phyloP scores from a whole-genome alignment of 768 basidiomycete genomes.

The Lentinula raphanica region DNA sequence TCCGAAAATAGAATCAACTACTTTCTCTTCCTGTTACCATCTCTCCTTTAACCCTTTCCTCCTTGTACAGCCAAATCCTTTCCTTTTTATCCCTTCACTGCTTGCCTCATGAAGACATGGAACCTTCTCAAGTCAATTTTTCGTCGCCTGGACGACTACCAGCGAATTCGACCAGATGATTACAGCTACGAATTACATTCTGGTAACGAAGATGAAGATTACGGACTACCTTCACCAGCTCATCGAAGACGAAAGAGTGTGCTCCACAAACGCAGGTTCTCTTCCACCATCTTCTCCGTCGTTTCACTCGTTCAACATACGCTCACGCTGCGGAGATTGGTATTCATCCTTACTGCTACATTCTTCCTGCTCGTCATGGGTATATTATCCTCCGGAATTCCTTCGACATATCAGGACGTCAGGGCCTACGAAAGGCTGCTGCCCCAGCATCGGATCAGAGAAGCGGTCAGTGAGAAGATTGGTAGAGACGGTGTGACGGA shows the following conservation, averaged over 20 bases:
- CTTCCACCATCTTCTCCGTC: background rate
- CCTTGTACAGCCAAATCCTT: background rate
- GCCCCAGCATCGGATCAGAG: constrained; percentile 1
- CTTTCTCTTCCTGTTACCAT: background rate
- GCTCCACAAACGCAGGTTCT: constrained; percentile 1
- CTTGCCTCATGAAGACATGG: constrained; percentile 1
- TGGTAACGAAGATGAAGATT: background rate
- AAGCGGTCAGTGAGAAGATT: constrained; percentile 1
- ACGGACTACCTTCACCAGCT: background rate
- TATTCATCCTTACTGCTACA: background rate
- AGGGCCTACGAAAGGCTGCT: background rate
- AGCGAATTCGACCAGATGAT: background rate
- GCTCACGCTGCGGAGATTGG: constrained; percentile 2
- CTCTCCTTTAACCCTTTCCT: background rate
- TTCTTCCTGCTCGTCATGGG: background rate
- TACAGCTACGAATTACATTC: constrained; percentile 4
- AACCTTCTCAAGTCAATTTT: background rate
- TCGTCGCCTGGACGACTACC: constrained; percentile 5
- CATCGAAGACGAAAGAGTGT: background rate
- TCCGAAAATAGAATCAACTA: background rate
- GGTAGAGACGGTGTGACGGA: constrained; percentile 5
- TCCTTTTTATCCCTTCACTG: background rate
- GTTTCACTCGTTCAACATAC: constrained; percentile 2
- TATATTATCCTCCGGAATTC: background rate
- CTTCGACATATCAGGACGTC: constrained; percentile 2